Percentiles rank a stretch among this genome's conserved stretches.
phyloP scores from a whole-genome alignment of 371 early-diverging fungal species.

The Encephalitozoon intestinalis region DNA sequence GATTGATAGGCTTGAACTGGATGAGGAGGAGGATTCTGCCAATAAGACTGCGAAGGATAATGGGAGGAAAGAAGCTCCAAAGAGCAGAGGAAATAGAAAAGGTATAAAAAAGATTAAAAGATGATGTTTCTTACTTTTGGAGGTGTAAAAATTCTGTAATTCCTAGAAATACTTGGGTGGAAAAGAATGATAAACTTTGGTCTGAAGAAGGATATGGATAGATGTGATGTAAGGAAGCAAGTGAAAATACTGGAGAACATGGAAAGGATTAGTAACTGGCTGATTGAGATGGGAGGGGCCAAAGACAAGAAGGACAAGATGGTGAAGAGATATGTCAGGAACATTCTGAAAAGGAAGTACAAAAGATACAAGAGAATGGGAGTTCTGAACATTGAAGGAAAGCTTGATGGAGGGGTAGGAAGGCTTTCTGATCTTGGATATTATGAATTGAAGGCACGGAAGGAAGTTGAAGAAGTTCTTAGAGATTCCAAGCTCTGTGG shows the following conservation, averaged over 20 bases:
- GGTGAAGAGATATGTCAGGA: neutral
- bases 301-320: neutral
- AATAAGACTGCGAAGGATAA: neutral
- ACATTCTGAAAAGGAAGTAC: neutral
- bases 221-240: neutral
- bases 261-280: neutral
- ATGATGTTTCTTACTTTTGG: neutral
- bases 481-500: neutral
- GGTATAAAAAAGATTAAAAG: conserved; percentile 10
- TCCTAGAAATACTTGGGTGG: neutral
- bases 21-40: conserved; percentile 47
- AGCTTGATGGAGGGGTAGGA: neutral
- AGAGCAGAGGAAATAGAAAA: neutral
- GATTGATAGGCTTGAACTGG: conserved; percentile 64
- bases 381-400: neutral
- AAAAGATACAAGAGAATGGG: neutral
- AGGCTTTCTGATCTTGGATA: neutral
- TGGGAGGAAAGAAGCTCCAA: neutral
- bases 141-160: neutral
- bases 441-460: neutral
- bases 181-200: neutral
- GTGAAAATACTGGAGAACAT: neutral
- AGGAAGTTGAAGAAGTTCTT: neutral
- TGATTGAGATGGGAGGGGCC: neutral
- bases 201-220: neutral